Percentiles rank a stretch among this genome's conserved stretches.
phyloP scores from a whole-genome alignment of 2,329 filamentous ascomycete genomes.

The Myriosclerotinia curreyana region DNA sequence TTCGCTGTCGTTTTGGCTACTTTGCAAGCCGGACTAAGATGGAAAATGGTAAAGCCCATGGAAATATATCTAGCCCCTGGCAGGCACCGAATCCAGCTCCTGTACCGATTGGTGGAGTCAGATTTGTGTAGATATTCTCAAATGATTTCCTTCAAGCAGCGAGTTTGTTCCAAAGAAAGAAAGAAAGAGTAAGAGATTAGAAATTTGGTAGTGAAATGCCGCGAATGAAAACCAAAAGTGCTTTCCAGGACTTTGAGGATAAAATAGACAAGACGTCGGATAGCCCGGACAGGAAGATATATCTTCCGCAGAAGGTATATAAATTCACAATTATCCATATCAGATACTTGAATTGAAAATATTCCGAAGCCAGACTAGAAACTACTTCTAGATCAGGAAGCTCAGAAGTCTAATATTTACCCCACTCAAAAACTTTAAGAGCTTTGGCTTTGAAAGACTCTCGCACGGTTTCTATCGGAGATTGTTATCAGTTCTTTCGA shows the following conservation, averaged over 20 bases:
- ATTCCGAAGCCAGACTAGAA: neutral
- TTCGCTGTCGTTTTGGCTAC: neutral
- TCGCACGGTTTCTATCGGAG: neutral
- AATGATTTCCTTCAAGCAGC: constrained; percentile 9
- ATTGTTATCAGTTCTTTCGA: neutral
- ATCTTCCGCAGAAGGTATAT: neutral
- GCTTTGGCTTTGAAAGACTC: neutral
- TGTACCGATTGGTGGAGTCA: constrained; percentile 9
- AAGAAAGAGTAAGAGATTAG: neutral
- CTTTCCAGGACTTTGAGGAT: neutral
- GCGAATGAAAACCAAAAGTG: neutral
- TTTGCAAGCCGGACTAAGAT: neutral
- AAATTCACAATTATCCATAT: too few relatives aligned
- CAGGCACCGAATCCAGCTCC: neutral
- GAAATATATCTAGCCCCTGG: neutral
- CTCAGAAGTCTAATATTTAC: neutral
- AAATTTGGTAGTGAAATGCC: neutral
- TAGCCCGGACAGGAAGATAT: neutral
- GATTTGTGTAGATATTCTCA: neutral
- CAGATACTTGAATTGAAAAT: too few relatives aligned
- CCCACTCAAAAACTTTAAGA: neutral
- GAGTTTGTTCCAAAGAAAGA: neutral
- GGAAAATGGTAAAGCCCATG: neutral
- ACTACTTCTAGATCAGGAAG: neutral
- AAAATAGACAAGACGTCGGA: neutral